Evolutionary conservation across 176 grass and related monocot genomes (phyloP), one percentile per base, ranked within the genome.

Genomic region (Eleusine indica): DNA sequence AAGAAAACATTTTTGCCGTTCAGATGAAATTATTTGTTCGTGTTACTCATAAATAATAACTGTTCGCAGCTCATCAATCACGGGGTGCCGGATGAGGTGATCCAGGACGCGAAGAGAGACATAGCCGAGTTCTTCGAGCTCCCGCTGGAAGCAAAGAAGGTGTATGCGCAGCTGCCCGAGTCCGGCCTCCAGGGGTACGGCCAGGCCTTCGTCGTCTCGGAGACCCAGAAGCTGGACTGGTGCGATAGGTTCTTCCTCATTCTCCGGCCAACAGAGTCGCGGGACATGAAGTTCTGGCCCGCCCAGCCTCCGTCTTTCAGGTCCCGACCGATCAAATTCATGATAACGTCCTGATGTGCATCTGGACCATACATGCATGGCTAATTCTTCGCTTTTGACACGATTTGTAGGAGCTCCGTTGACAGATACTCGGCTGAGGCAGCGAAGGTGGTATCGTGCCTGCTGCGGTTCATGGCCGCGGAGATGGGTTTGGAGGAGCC

Each of bases 221-320:
- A 92, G 7, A 80, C 78, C 3, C 90, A 86, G 70, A 91, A 91
- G 37, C 48, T 91, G 79, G 90, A 88, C 32, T 91, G 86, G 90
- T 39, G 32, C 0, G 90, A 88, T 79, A 48, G 79, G 77, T 12
- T 85, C 29, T 83, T n/a, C 66, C 51, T 91, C 30, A 62, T 68
- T n/a, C 54, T 78, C 17, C 77, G 58, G n/a, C 90, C 86, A 0
- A 0, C 30, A 35, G 71, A 82, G 13, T 9, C 40, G 4, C 80
- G 86, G 76, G 40, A 79, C 15, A 64, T 88, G 77, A 51, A 32
- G 2, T 79, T 82, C 52, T 92, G 90, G 90, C 90, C 90, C 25
- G n/a, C 17, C 16, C 75, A 68, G 8, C 69, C 80, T 21, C 68
- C 69, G 25, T 63, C 80, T 6, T 63, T 73, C 54, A 82, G 91